Base-by-base conservation (phyloP, 352 stramenopile species). In the Phytophthora chlamydospora region DNA sequence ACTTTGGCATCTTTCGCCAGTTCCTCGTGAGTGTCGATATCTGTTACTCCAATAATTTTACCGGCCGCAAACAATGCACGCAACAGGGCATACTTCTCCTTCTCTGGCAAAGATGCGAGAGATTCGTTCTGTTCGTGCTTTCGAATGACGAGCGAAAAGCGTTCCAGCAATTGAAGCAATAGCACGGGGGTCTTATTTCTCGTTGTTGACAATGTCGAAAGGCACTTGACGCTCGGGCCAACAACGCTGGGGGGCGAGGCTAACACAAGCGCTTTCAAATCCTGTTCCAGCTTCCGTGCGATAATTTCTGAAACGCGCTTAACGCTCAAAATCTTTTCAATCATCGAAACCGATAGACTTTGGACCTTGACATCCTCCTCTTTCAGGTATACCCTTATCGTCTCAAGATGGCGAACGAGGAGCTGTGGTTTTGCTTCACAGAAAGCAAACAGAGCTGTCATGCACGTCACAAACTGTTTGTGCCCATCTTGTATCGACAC, bases 221-320 rank as follows among this genome's bases (percentile, higher is more conserved):
- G 70, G 39, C 86, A 96, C 38, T 85, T 73, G 52, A 96, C 73
- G 58, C 83, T 91, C 9, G 83, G 81, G 35, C 75, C 78, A 19
- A 96, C 88, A 45, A 96, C 86, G 47, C 87, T 93, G n/a, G 88
- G 88, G n/a, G 84, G 77, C 12, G 85, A 78, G 4, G 71, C 49
- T 24, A 89, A 71, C 12, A 96, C 62, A 16, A 96, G 49, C 10
- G 63, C 36, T 40, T 82, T 92, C 29, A 96, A 63, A 62, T 95
- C 86, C 6, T 21, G 41, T 56, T 93, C 79, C 9, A 96, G 47
- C 24, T 46, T 68, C 7, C 40, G 47, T 14, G 75, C 71, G 34
- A 93, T 62, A 21, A 75, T 64, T 35, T 79, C 54, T 11, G 76
- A 62, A 29, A 88, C 76, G n/a, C 73, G 72, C 45, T 86, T 75